Conservation (phyloP, 805 yeast genomes). For the Torulaspora indica region DNA sequence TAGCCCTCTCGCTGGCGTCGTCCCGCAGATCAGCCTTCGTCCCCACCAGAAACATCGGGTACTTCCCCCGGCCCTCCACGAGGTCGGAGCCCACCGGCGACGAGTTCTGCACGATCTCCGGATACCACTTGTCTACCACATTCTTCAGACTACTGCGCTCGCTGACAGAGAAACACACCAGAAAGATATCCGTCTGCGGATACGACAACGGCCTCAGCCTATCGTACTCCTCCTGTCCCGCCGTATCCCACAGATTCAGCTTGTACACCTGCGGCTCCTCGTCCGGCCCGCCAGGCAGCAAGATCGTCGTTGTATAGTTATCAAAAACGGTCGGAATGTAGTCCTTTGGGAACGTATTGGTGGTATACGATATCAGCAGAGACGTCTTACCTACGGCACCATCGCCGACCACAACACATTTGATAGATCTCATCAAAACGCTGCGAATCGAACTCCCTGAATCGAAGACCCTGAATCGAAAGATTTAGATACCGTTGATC, state of each 20-base stretch:
- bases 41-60: slow-evolving; percentile 67
- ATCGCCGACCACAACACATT: slow-evolving; percentile 92
- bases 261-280: slow-evolving; percentile 58
- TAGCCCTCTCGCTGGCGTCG: slow-evolving; percentile 66
- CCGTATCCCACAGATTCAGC: slow-evolving; percentile 92
- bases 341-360: slow-evolving; percentile 89
- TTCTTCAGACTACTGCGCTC: slow-evolving; percentile 77
- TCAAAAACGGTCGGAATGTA: slow-evolving; percentile 94
- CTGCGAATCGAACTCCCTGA: no score
- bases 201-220: slow-evolving; percentile 83
- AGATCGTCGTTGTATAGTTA: slow-evolving; percentile 80
- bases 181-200: slow-evolving; percentile 86
- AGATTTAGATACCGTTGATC: no score
- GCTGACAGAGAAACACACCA: slow-evolving; percentile 80
- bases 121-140: slow-evolving; percentile 77
- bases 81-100: slow-evolving; percentile 43
- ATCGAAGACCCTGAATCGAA: no score
- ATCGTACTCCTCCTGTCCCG: slow-evolving; percentile 92
- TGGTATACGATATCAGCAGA: slow-evolving; percentile 79
- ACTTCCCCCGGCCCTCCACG: slow-evolving; percentile 18
- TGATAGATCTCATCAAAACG: slow-evolving; percentile 69
- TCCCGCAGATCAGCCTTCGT: slow-evolving; percentile 86
- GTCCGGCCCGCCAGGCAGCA: slow-evolving; percentile 41
- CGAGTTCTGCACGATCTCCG: slow-evolving; percentile 82
- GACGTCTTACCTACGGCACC: slow-evolving; percentile 96